phyloP scores from a whole-genome alignment of 805 yeast genomes.

The Yarrowia deformans region DNA sequence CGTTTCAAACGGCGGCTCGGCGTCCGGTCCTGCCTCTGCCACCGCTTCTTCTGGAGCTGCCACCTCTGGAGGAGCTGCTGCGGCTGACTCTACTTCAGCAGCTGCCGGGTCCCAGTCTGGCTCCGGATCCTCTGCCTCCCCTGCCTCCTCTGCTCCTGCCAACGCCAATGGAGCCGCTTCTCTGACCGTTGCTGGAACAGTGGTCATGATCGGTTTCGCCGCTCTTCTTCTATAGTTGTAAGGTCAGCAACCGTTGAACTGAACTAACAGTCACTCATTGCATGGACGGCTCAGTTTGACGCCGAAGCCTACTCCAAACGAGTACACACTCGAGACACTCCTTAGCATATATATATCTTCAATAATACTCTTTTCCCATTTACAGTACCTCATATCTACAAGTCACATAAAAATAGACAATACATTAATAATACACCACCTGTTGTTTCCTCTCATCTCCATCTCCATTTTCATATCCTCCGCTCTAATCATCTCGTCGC shows the following conservation, averaged over 20 bases:
- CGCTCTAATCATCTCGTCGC: constrained; percentile 39
- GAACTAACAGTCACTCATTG: neutral
- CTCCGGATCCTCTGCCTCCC: neutral
- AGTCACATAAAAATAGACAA: constrained; percentile 12
- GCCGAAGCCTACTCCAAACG: too few relatives aligned
- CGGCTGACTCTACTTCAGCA: constrained; percentile 2
- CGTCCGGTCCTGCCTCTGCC: constrained; percentile 1
- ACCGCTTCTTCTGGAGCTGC: constrained; percentile 10
- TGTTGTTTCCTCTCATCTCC: neutral
- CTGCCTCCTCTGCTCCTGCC: constrained; percentile 6
- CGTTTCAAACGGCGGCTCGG: constrained; percentile 8
- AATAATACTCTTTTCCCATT: too few relatives aligned
- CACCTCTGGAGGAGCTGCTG: constrained; percentile 1
- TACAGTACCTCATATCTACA: too few relatives aligned
- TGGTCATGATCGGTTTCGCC: neutral
- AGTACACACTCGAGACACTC: too few relatives aligned
- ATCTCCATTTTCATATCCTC: neutral
- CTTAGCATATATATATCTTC: too few relatives aligned
- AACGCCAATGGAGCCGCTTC: constrained; percentile 6
- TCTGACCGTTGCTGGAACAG: constrained; percentile 8
- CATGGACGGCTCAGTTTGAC: neutral
- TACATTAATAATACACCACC: constrained; percentile 31
- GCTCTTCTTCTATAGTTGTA: neutral
- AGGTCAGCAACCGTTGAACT: neutral
- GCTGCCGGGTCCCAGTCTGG: neutral